Evolutionary conservation across 306 rosid genomes (phyloP).

Genomic region (Castanea sativa): DNA sequence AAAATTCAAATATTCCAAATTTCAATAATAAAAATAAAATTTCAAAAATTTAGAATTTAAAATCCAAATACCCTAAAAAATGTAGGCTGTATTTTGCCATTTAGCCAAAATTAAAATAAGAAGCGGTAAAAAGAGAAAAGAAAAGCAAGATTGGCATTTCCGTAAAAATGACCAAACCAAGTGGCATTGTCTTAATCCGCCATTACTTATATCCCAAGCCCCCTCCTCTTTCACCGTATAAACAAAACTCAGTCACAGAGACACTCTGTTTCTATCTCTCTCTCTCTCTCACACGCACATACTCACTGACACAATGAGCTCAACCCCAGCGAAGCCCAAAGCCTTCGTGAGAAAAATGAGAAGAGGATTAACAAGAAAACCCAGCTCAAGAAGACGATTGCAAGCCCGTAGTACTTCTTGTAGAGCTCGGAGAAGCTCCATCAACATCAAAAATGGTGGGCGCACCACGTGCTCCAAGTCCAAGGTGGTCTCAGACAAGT

Average conservation of each 20-base stretch:
- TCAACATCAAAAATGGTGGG: conserved; percentile 33
- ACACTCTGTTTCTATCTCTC: not conserved
- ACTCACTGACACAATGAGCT: conserved; percentile 39
- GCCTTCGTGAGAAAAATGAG: conserved; percentile 37
- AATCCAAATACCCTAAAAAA: accelerated
- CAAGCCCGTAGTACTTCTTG: conserved; percentile 7
- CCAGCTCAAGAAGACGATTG: conserved; percentile 11
- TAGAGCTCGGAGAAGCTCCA: conserved; percentile 36
- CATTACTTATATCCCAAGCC: conserved; percentile 61
- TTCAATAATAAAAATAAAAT: no score
- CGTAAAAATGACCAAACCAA: conserved; percentile 31
- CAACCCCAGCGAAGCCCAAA: conserved; percentile 39
- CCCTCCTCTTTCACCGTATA: not conserved
- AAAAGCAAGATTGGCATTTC: conserved; percentile 40
- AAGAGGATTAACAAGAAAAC: conserved; percentile 18
- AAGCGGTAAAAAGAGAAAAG: not conserved
- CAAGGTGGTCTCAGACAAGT: conserved; percentile 43
- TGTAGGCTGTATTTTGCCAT: no score
- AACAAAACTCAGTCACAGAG: not conserved
- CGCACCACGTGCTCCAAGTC: conserved; percentile 28
- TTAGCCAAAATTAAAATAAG: not conserved
- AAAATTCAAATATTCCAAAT: no score
- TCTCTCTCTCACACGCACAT: not conserved
- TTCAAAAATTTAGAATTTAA: no score
- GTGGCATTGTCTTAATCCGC: conserved; percentile 30